These are phyloP conservation scores for Luffa aegyptiaca DNA, from an alignment of 306 rosid species.

Conservation along the genomic window DNA sequence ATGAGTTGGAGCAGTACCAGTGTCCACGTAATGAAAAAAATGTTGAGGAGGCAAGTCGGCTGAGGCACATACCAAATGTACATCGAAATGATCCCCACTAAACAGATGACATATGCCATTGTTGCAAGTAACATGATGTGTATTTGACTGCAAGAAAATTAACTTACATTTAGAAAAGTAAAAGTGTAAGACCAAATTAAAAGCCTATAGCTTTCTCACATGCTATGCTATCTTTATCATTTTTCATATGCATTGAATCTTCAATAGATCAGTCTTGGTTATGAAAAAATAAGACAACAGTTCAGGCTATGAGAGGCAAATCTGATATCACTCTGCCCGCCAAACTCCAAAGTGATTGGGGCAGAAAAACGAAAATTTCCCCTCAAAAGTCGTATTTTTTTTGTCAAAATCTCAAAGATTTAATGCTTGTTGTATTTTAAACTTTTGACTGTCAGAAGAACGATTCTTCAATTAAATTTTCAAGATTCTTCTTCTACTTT, in stretches of 20 bases:
- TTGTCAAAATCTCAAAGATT: not conserved
- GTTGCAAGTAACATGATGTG: slow-evolving; percentile 68
- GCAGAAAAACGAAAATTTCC: not conserved
- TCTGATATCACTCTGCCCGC: not conserved
- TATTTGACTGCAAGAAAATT: slow-evolving; percentile 51
- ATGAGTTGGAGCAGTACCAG: slow-evolving; percentile 81
- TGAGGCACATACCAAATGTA: slow-evolving; percentile 86
- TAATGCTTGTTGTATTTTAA: not conserved
- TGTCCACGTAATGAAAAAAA: slow-evolving; percentile 92
- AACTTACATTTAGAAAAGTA: not conserved
- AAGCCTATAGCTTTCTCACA: not conserved
- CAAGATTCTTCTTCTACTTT: not conserved
- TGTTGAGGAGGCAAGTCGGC: slow-evolving; percentile 83
- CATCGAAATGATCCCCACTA: slow-evolving; percentile 76
- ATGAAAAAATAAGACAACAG: not conserved
- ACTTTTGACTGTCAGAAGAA: not conserved
- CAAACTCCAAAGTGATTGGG: not conserved
- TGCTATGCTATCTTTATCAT: not conserved
- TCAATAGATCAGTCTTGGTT: not conserved
- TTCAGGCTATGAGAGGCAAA: not conserved
- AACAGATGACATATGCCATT: slow-evolving; percentile 52
- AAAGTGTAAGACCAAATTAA: too few relatives aligned
- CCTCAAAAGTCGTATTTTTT: not conserved
- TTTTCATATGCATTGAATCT: not conserved
- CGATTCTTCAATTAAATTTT: not conserved